phyloP scores from a whole-genome alignment of 176 grass and related monocot genomes.

The Oropetium thomaeum region DNA sequence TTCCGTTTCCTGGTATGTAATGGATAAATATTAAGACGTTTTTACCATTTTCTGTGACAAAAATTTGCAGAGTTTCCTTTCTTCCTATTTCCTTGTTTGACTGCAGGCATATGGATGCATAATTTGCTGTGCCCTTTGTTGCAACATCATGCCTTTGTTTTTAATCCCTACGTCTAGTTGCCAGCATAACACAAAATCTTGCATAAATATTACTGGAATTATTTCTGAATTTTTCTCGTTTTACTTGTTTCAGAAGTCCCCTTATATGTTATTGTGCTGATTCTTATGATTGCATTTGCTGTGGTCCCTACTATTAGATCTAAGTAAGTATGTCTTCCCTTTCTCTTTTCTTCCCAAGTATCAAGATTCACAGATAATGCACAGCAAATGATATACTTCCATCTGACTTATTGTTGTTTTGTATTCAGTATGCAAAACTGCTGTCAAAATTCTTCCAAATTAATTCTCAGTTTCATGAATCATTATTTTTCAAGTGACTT shows the following conservation, averaged over 20 bases:
- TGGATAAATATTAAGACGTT: background rate
- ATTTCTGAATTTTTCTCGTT: conserved; percentile 30
- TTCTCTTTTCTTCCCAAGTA: background rate
- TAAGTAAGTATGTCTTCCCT: conserved; percentile 60
- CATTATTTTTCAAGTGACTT: background rate
- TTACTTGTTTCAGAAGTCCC: conserved; percentile 73
- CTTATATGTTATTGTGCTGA: conserved; percentile 67
- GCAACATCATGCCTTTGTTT: background rate
- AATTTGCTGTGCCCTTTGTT: conserved; percentile 9
- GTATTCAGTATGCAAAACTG: conserved; percentile 35
- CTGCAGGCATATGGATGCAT: background rate
- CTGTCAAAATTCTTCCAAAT: background rate
- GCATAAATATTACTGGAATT: background rate
- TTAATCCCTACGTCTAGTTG: background rate
- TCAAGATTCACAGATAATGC: background rate
- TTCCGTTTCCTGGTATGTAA: conserved; percentile 79
- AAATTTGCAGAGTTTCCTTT: background rate
- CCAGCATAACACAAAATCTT: background rate
- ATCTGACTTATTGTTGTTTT: conserved; percentile 14
- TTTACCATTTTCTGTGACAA: background rate
- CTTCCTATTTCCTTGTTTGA: background rate
- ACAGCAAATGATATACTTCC: conserved; percentile 4
- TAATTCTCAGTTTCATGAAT: conserved; percentile 16
- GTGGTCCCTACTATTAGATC: conserved; percentile 86
- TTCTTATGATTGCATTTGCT: conserved; percentile 67